Evolutionary conservation across 768 basidiomycete genomes (phyloP).

Genomic region (Termitomyces sp.): DNA sequence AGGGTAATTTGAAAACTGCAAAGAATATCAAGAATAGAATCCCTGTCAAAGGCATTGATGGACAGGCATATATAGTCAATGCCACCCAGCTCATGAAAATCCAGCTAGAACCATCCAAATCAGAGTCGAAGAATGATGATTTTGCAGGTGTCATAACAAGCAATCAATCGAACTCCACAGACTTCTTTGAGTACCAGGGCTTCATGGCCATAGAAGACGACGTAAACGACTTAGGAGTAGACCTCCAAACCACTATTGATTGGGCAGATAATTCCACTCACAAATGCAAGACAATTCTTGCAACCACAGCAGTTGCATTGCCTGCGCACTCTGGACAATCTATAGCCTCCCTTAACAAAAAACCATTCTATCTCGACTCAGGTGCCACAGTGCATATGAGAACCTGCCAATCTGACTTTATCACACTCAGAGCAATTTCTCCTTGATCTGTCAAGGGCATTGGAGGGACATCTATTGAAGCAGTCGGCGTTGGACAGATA

Average conservation of each 20-base stretch:
- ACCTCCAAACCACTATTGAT: not conserved
- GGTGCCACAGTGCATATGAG: too few relatives aligned
- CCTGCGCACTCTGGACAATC: not conserved
- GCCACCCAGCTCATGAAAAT: not conserved
- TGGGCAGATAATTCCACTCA: not conserved
- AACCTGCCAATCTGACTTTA: too few relatives aligned
- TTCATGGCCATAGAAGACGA: not conserved
- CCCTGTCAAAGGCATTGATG: not conserved
- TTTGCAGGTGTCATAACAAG: not conserved
- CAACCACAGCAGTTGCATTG: not conserved
- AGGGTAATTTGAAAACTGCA: not conserved
- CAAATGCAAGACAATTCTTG: not conserved
- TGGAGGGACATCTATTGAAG: too few relatives aligned
- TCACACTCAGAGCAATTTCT: too few relatives aligned
- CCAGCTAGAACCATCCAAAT: not conserved
- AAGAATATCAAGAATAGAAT: not conserved
- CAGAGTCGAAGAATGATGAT: too few relatives aligned
- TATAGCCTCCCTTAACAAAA: not conserved
- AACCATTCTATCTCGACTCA: not conserved
- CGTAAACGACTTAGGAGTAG: not conserved
- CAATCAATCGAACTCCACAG: not conserved
- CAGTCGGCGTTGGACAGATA: too few relatives aligned
- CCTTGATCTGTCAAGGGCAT: too few relatives aligned
- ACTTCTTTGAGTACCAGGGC: not conserved
- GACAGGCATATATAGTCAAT: not conserved